Evolutionary conservation across 2,329 filamentous ascomycete genomes (phyloP).

Genomic region (Hirsutella minnesotensis): DNA sequence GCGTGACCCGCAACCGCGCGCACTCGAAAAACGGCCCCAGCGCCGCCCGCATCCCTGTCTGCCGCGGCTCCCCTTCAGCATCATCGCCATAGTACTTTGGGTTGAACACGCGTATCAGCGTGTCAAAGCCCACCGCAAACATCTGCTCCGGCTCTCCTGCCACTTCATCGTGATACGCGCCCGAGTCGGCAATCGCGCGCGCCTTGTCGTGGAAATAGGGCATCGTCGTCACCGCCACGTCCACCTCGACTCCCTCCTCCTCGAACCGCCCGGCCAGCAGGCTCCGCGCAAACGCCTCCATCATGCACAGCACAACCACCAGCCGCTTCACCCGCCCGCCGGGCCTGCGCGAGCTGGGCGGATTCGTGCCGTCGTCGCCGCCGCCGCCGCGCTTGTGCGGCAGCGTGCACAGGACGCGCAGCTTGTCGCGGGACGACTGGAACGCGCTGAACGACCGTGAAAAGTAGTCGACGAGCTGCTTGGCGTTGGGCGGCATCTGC

Average conservation of each 20-base stretch:
- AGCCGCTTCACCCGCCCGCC: slow-evolving; percentile 19
- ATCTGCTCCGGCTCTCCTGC: slow-evolving; percentile 35
- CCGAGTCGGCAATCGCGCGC: slow-evolving; percentile 36
- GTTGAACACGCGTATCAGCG: slow-evolving; percentile 58
- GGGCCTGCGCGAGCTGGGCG: slow-evolving; percentile 10
- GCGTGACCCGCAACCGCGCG: slow-evolving; percentile 51
- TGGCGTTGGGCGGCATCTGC: slow-evolving; percentile 8
- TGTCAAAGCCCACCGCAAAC: slow-evolving; percentile 67
- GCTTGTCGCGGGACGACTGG: slow-evolving; percentile 26
- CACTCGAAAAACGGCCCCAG: slow-evolving; percentile 52
- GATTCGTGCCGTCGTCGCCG: not conserved
- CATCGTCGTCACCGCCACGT: slow-evolving; percentile 58
- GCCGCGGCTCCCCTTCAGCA: not conserved
- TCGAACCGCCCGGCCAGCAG: slow-evolving; percentile 15
- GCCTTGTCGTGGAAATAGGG: slow-evolving; percentile 69
- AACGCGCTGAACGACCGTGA: slow-evolving; percentile 31
- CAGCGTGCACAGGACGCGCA: slow-evolving; percentile 33
- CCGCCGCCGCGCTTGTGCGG: slow-evolving; percentile 9
- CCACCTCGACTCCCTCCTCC: slow-evolving; percentile 26
- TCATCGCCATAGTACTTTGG: slow-evolving; percentile 53
- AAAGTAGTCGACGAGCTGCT: slow-evolving; percentile 27
- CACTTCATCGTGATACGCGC: slow-evolving; percentile 24
- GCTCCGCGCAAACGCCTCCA: slow-evolving; percentile 55
- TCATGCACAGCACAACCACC: slow-evolving; percentile 55
- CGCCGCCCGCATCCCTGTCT: slow-evolving; percentile 31